Base-by-base conservation (phyloP, 2,329 filamentous ascomycete species). In the Dactylellina sp. region DNA sequence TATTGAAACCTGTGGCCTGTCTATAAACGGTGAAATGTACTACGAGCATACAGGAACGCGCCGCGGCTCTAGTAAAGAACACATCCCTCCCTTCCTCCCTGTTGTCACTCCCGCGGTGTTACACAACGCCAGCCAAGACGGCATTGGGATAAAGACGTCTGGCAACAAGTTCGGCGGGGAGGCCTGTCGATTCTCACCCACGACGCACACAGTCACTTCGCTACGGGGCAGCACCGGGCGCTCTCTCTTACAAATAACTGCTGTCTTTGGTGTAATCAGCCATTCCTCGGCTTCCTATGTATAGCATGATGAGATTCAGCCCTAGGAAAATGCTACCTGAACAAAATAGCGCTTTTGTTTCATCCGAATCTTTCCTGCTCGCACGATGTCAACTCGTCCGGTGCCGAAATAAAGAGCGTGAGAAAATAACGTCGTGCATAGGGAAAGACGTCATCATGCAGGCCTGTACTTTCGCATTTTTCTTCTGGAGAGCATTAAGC, bases 281-380 rank as follows among this genome's bases (percentile, higher is more conserved):
- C 22, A 53, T 46, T 22, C 47, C 20, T 32, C 28, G 28, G 28
- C 47, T 63, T 35, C 37, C 14, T 7, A 14, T 32, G 24, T 37
- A 47, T 39, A 64, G 44, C 42, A 37, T 53, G 37, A 52, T 42
- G 44, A 44, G 42, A 39, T 50, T 52, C 44, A 66, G 62, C 44
- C 37, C 24, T 42, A 24, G 37, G 9, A 9, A 35, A 32, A 59
- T 59, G 4, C n/a, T 12, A 42, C 53, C 40, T 35, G 56, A 61
- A 32, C 28, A 32, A 61, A 70, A 70, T 61, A 55, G 18, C 55
- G 47, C 32, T 47, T 37, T 55, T 70, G 55, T 70, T 61, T 70
- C 64, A 70, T 70, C 64, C 56, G 64, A 70, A 61, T 70, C 20
- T 28, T 55, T 55, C 63, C 64, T 47, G 24, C 64, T 70, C 64